phyloP scores from a whole-genome alignment of 306 rosid genomes.

The Rosa rugosa region DNA sequence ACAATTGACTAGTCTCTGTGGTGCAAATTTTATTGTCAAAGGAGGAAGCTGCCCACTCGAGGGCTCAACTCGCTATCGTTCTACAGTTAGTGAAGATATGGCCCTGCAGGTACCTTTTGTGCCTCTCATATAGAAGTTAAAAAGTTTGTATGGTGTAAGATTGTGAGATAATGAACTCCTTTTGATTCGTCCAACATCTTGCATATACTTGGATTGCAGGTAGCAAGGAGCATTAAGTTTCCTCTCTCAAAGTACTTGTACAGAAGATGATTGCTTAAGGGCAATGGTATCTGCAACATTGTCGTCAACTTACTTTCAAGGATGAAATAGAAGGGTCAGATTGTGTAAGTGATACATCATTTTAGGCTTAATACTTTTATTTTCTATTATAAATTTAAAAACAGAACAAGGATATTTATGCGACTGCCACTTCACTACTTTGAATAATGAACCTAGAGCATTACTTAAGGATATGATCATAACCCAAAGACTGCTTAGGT shows the following conservation, averaged over 20 bases:
- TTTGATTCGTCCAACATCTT: not conserved
- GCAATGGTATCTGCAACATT: constrained; percentile 23
- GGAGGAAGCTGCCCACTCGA: constrained; percentile 87
- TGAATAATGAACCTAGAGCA: not conserved
- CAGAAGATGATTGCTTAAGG: constrained; percentile 43
- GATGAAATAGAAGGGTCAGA: not conserved
- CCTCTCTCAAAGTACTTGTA: constrained; percentile 82
- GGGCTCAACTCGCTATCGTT: constrained; percentile 78
- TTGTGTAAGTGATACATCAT: not conserved
- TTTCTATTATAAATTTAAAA: not conserved
- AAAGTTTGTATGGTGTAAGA: not conserved
- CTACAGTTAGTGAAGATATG: constrained; percentile 72
- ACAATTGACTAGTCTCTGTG: constrained; percentile 87
- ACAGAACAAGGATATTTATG: not conserved
- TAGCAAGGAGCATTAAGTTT: constrained; percentile 86
- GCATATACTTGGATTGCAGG: constrained; percentile 47
- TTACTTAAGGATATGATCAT: not conserved
- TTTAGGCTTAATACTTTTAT: not conserved
- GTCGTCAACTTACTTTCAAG: constrained; percentile 9
- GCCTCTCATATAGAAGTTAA: not conserved
- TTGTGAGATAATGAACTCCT: not conserved
- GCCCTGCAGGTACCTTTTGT: constrained; percentile 59
- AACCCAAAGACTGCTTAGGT: not conserved
- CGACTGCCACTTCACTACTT: not conserved
- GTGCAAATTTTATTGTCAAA: constrained; percentile 74